Base-by-base conservation (phyloP, 768 basidiomycete species). In the Steccherinum ochraceum region DNA sequence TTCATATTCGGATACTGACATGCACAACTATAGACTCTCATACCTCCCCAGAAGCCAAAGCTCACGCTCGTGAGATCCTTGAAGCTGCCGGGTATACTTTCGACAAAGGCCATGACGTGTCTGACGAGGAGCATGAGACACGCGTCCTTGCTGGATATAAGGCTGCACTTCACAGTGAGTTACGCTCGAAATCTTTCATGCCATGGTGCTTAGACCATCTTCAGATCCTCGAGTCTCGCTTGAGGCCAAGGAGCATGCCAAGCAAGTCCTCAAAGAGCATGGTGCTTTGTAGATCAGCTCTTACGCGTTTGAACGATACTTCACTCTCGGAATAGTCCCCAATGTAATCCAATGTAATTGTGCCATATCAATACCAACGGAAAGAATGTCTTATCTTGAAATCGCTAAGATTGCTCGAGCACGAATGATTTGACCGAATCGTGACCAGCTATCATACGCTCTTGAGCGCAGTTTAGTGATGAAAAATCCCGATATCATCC, bases 71-170 rank as follows among this genome's bases (percentile, higher is more conserved):
- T 24, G 80, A 80, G 54, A 71, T 81, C 25, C 68, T 83, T 46
- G 64, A 69, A 41, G 76, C 73, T 3, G 69, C 71, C 2, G 78
- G 72, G 0, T 69, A 74, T 43, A 52, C 56, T 1, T 46, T 60
- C 40, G 68, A 69, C 27, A 61, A 61, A 35, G 52, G 61, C 0
- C 64, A 65, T 0, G 66, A 58, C 53, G 48, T n/a, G n/a, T n/a
- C n/a, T n/a, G n/a, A n/a, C n/a, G 70, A 24, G 7, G 68, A 73
- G 55, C 77, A 80, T 48, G 53, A 66, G 45, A 70, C 58, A 1
- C 77, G 73, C 27, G 77, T 81, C 40, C 58, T 77, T 3, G 80
- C 70, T 0, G 80, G 80, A 10, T 80, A 80, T 61, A 81, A 82
- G 54, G 78, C 80, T 24, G 72, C 80, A 1, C 58, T 81, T 2